Base-by-base conservation (phyloP, 805 yeast species). In the Metschnikowia noctiluminum region DNA sequence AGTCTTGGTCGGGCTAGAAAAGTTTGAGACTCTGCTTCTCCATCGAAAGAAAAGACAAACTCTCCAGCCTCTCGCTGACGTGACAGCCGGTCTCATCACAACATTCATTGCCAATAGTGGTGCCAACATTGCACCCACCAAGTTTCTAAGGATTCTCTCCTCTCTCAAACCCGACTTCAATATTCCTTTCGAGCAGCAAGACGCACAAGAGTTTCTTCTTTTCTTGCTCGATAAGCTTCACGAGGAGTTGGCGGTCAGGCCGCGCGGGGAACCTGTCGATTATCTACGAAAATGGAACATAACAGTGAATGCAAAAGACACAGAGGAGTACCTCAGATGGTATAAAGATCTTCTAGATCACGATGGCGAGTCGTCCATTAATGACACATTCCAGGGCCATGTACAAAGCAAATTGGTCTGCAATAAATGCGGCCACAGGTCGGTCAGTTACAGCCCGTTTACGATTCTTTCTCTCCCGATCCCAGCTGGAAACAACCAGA, bases 121-220 rank as follows among this genome's bases (percentile, higher is more conserved):
- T 3, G 75, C 78, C 38, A 74, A 84, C 0, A 80, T 86, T 32
- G 81, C 84, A 1, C 90, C 92, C 4, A 75, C 79, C 8, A 78
- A 80, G 38, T 85, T 87, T 57, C 70, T 86, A 38, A 74, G 82
- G 40, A 63, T 71, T 1, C 68, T 84, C 43, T 65, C 79, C 21
- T 51, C 66, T 7, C 59, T 85, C 21, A 80, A 85, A 54, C 90
- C 90, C 0, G 88, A 84, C 57, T 74, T 85, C 46, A 69, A 72
- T 53, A 84, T 87, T 11, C 92, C 92, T 0, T 65, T 76, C 55
- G 89, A 85, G 57, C 95, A 87, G 58, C 94, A 87, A 60, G 95
- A 87, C 62, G 84, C 91, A 1, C 89, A 87, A 46, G 94, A 87
- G 57, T 85, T 85, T 58, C 64, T 87, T 39, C 73, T 85, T 62